These are phyloP conservation scores for Leishmania aethiopica DNA, from an alignment of 208 protist genomes.

Conservation along the genomic window DNA sequence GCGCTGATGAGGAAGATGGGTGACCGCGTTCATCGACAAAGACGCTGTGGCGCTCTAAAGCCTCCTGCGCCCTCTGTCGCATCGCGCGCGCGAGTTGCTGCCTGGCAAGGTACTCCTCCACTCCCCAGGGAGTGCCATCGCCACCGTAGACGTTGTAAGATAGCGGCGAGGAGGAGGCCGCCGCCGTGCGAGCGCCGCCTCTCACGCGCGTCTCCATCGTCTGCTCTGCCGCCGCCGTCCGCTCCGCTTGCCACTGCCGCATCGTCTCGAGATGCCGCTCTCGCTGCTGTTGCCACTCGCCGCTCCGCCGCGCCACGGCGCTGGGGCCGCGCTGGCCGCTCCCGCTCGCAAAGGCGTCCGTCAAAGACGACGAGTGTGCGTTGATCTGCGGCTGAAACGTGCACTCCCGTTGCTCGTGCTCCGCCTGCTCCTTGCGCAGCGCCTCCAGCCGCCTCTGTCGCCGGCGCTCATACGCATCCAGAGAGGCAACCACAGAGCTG, in stretches of 20 bases:
- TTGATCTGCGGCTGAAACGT: constrained; percentile 47
- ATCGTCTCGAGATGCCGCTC: constrained; percentile 46
- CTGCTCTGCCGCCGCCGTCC: constrained; percentile 30
- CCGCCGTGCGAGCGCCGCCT: constrained; percentile 5
- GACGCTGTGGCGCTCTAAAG: background rate
- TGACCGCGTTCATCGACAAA: background rate
- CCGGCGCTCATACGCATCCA: constrained; percentile 51
- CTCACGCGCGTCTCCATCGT: constrained; percentile 14
- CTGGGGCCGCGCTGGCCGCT: constrained; percentile 4
- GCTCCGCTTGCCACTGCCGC: constrained; percentile 38
- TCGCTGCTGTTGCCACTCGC: constrained; percentile 44
- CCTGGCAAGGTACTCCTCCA: constrained; percentile 19
- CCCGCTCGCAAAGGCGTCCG: background rate
- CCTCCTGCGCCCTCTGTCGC: constrained; percentile 11
- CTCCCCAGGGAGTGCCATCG: constrained; percentile 24
- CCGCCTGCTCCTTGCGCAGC: constrained; percentile 40
- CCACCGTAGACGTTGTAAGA: constrained; percentile 25
- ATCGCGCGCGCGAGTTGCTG: constrained; percentile 24
- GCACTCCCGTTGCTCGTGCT: constrained; percentile 47
- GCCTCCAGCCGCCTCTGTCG: constrained; percentile 39
- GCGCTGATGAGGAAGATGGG: background rate
- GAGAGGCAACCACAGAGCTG: constrained; percentile 32
- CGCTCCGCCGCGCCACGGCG: constrained; percentile 41
- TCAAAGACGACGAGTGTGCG: background rate
- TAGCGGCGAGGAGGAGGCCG: background rate